These are phyloP conservation scores for Selenicereus undatus DNA, from an alignment of 148 eudicot genomes.

Conservation along the genomic window DNA sequence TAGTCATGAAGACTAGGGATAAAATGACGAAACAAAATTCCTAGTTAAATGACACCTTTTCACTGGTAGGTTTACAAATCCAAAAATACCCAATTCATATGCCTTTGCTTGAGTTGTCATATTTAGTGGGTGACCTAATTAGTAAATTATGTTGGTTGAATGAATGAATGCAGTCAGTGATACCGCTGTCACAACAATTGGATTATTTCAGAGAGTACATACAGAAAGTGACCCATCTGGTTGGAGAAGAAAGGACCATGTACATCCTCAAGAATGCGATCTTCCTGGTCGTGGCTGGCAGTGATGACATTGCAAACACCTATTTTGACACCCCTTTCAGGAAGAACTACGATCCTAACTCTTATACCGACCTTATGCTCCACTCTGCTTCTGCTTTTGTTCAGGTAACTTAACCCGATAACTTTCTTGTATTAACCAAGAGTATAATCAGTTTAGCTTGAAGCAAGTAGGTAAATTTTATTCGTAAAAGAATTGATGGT, in stretches of 20 bases:
- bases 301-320: conserved; percentile 64
- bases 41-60: too few relatives aligned
- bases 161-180: conserved; percentile 39
- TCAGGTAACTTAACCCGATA: conserved; percentile 36
- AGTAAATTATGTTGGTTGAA: background rate
- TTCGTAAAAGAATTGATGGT: too few relatives aligned
- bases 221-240: conserved; percentile 34
- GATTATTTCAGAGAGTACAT: conserved; percentile 48
- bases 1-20: too few relatives aligned
- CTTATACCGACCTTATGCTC: conserved; percentile 48
- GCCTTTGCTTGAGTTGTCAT: too few relatives aligned
- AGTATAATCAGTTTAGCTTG: too few relatives aligned
- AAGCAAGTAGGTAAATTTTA: too few relatives aligned
- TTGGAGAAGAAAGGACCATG: conserved; percentile 41
- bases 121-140: background rate
- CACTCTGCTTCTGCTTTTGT: conserved; percentile 41
- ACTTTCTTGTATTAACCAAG: too few relatives aligned
- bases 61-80: too few relatives aligned
- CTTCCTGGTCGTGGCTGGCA: conserved; percentile 42
- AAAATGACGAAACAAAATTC: too few relatives aligned
- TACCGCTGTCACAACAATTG: conserved; percentile 51
- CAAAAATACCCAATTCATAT: too few relatives aligned
- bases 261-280: conserved; percentile 37
- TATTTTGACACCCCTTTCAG: conserved; percentile 42
- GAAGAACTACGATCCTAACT: conserved; percentile 38